A percentile compares a stretch with the other conserved stretches of the same genome.
These are phyloP conservation scores for Lipomyces orientalis DNA, from an alignment of 805 yeast species.

Conservation along the genomic window DNA sequence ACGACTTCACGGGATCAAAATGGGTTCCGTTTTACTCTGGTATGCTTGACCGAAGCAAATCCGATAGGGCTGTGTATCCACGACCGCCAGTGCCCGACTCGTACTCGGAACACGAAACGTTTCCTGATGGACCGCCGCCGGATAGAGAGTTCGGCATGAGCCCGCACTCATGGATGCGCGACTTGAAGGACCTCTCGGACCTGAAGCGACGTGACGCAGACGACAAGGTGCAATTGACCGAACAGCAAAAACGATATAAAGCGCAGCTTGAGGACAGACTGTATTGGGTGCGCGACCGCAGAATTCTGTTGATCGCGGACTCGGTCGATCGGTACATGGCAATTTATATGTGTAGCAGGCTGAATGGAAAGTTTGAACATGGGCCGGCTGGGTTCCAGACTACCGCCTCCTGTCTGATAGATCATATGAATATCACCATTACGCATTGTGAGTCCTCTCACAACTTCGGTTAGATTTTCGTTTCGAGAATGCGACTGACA, in stretches of 20 bases:
- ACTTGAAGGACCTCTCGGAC: conserved; percentile 4
- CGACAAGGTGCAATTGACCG: neutral
- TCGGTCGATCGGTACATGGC: conserved; percentile 20
- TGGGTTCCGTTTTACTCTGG: conserved; percentile 10
- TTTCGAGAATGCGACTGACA: too few species aligned
- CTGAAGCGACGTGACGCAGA: neutral
- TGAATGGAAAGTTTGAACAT: neutral
- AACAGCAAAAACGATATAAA: neutral
- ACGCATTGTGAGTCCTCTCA: conserved; percentile 8
- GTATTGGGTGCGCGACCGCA: conserved; percentile 12
- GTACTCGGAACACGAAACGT: neutral
- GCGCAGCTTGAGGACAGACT: neutral
- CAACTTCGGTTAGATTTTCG: neutral
- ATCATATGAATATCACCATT: conserved; percentile 15
- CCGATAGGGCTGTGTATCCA: neutral
- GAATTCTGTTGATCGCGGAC: conserved; percentile 19
- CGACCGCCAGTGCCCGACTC: neutral
- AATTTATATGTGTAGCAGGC: conserved; percentile 2
- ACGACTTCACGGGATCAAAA: neutral
- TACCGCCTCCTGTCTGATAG: conserved; percentile 11
- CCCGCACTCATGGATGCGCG: conserved; percentile 14
- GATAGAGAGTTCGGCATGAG: neutral
- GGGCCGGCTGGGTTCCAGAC: conserved; percentile 12
- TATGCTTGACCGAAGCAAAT: neutral
- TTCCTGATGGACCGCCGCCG: conserved; percentile 9